Base-by-base conservation (phyloP, 2,329 filamentous ascomycete genomes). In the Emmonsiellopsis sp. region DNA sequence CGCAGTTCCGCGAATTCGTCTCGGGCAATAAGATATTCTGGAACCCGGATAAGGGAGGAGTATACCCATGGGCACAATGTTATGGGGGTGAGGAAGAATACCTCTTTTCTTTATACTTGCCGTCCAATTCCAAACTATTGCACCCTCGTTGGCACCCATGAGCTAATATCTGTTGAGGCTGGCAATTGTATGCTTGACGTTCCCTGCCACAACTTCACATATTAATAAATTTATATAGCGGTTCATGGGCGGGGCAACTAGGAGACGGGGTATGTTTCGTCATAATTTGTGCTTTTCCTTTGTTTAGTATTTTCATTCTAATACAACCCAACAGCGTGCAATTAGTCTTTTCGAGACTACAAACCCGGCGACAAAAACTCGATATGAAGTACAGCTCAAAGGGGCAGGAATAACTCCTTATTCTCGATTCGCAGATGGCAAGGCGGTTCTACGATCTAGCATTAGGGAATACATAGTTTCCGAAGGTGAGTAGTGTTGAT, bases 61-160 rank as follows among this genome's bases (percentile, higher is more conserved):
- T 93, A 43, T 98, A 98, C 67, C 92, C 93, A 0, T 98, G 93
- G 93, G 91, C 93, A 34, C 93, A 98, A 72, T 97, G 93, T 73
- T 98, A 98, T 68, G 93, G 93, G 54, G 92, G 92, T 54, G 60
- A 59, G 64, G 31, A 56, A 32, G 20, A 26, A 26, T 26, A 30
- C 26, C 16, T 7, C 16, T 16, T 38, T 40, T 13, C 26, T 13
- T 13, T 32, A 31, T 32, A 11, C 10, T 26, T 26, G 20, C 20
- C 20, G 20, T 26, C 20, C 5, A 26, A 50, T 16, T 44, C 15
- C 10, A 15, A 38, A 26, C 5, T 16, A 37, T 20, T 9, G 5
- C 32, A 26, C 30, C 30, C 9, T 38, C 16, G n/a, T 38, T 26
- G 31, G 35, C 7, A 38, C 30, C n/a, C 11, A 8, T 54, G n/a